Base-by-base conservation (phyloP, 2,329 filamentous ascomycete species). In the Aaosphaeria arxii region DNA sequence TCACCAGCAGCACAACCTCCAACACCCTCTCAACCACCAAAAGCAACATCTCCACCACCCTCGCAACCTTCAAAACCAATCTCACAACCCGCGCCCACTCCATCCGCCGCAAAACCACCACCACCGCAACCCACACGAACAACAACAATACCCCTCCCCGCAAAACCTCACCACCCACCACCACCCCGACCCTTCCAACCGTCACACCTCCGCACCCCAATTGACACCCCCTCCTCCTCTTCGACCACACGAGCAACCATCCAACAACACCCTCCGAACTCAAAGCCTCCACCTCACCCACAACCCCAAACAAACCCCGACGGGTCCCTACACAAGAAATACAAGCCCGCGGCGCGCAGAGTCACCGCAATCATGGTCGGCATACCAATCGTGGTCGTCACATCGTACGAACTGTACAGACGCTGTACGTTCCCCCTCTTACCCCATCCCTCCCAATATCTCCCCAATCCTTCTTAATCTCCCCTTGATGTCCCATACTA, bases 331-430 rank as follows among this genome's bases (percentile, higher is more conserved):
- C 61, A 62, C 13, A 42, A 51, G 1, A 66, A 69, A 40, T 71
- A 71, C 56, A 62, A 62, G 44, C 57, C 59, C 4, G 62, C 64
- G 1, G 62, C 59, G 41, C 52, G 67, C 2, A 48, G 64, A 1
- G 55, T 70, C 1, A 64, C 60, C 31, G 56, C 59, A 9, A 66
- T 71, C 5, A 68, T 71, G 5, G 67, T 71, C 6, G 63, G 61
- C 7, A 47, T 69, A 31, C 69, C 69, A 1, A 46, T 71, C 31
- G 52, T 67, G 0, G 30, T 70, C 7, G 67, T 71, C 24, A 53
- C 62, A 31, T 60, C 67, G 17, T 67, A 53, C 24, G 64, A 70
- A 44, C 36, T 71, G 48, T 68, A 60, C 40, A 46, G 56, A 39
- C 50, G 66, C 47, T 59, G 56, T 60, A 48, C 47, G 48, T 54